Percentiles rank a stretch among this genome's conserved stretches.
phyloP scores from a whole-genome alignment of 192 early-diverging fungal genomes.

The Powellomyces hirtus region DNA sequence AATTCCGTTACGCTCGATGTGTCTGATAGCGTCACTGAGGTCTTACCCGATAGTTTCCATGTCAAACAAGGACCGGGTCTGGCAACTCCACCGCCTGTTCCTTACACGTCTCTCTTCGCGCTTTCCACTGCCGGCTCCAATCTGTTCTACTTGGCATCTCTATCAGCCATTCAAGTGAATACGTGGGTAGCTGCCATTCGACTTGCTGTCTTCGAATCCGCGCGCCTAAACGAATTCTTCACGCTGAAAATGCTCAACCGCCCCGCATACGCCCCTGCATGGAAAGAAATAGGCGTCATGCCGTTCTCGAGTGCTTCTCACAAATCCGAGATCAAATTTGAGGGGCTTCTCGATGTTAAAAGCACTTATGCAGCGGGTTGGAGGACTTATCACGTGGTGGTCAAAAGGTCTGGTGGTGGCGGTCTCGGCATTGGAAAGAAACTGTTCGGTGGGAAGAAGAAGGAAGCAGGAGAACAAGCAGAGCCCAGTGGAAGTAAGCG shows the following conservation, averaged over 20 bases:
- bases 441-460: conserved; percentile 36
- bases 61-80: conserved; percentile 4
- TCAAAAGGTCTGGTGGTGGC: conserved; percentile 26
- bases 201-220: conserved; percentile 37
- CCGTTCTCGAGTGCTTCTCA: conserved; percentile 28
- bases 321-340: conserved; percentile 31
- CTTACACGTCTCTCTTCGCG: conserved; percentile 41
- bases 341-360: conserved; percentile 33
- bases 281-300: conserved; percentile 29
- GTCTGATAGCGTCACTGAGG: conserved; percentile 25
- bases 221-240: conserved; percentile 36
- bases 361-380: conserved; percentile 32
- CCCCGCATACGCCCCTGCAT: conserved; percentile 16
- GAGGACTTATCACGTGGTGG: conserved; percentile 37
- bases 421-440: conserved; percentile 18
- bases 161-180: conserved; percentile 39
- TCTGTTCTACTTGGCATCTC: conserved; percentile 33
- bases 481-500: conserved; percentile 12
- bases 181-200: conserved; percentile 47
- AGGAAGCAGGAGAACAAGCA: conserved; percentile 4
- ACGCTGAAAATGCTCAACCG: conserved; percentile 33
- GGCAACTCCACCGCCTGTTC: conserved; percentile 36
- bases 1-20: conserved; percentile 36
- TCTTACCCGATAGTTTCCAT: conserved; percentile 27
- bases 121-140: conserved; percentile 43